phyloP scores from a whole-genome alignment of 495 filamentous ascomycete genomes.

The Astrothelium macrocarpum region DNA sequence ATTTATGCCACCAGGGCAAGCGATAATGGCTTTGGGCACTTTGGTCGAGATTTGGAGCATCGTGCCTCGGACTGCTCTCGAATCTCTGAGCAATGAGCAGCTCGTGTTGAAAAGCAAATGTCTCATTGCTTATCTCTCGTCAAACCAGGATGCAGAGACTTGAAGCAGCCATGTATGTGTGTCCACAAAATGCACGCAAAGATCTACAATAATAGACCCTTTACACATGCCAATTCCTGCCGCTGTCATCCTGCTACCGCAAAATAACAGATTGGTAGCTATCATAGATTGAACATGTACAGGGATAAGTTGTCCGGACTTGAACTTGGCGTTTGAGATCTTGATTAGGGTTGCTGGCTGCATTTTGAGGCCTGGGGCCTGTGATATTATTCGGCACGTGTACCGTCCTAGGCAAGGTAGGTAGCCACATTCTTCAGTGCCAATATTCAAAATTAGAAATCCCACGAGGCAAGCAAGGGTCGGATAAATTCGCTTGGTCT shows the following conservation, averaged over 20 bases:
- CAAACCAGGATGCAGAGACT: too few relatives aligned
- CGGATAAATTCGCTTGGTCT: neutral
- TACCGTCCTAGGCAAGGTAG: too few relatives aligned
- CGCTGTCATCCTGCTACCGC: neutral
- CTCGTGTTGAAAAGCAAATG: neutral
- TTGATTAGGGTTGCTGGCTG: neutral
- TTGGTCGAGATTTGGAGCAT: neutral
- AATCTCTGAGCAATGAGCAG: neutral
- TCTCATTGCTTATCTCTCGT: too few relatives aligned
- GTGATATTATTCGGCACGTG: neutral
- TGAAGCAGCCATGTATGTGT: too few relatives aligned
- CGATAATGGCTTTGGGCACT: too few relatives aligned
- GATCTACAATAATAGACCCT: too few relatives aligned
- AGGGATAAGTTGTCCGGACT: neutral
- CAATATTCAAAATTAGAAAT: neutral
- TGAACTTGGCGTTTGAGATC: neutral
- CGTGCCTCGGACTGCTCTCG: neutral
- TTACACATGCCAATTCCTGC: neutral
- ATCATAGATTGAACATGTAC: neutral
- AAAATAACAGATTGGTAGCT: neutral
- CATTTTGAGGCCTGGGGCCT: neutral
- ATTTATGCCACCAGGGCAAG: neutral
- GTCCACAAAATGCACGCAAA: too few relatives aligned
- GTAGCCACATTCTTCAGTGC: neutral
- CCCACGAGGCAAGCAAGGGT: conserved; percentile 2